Conservation (phyloP, 2,329 filamentous ascomycete genomes). For the Laburnicola sp. region DNA sequence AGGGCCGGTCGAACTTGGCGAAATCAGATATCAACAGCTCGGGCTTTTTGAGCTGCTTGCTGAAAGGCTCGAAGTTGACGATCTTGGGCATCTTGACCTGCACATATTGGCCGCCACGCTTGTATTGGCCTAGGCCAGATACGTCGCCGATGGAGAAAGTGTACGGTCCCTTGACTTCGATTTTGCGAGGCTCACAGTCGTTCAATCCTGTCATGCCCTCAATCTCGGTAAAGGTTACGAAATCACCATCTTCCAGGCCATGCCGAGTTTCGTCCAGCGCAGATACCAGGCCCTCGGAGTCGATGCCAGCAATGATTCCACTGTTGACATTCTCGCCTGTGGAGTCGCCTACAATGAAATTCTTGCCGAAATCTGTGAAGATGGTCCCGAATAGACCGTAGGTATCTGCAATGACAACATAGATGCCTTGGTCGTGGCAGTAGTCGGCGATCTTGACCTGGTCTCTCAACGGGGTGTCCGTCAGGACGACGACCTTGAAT, state of each 20-base stretch:
- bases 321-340: conserved; percentile 85
- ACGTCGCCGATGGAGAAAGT: conserved; percentile 97
- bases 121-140: conserved; percentile 80
- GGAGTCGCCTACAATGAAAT: conserved; percentile 86
- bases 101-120: conserved; percentile 84
- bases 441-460: conserved; percentile 88
- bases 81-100: conserved; percentile 99
- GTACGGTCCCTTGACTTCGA: conserved; percentile 91
- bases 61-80: conserved; percentile 82
- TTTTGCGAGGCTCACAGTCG: conserved; percentile 78
- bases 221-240: conserved; percentile 90
- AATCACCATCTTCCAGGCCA: conserved; percentile 94
- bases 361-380: conserved; percentile 95
- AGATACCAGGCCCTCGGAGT: conserved; percentile 87
- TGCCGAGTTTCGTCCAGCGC: conserved; percentile 93
- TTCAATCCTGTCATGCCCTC: conserved; percentile 92
- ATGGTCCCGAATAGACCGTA: conserved; percentile 94
- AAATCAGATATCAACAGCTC: conserved; percentile 93
- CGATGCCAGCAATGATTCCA: conserved; percentile 88
- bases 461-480: conserved; percentile 75
- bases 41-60: conserved; percentile 77
- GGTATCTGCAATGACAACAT: conserved; percentile 82
- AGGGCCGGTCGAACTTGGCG: conserved; percentile 94
- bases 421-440: conserved; percentile 92
- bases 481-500: conserved; percentile 92